These are phyloP conservation scores for Sistotremastrum suecicum DNA, from an alignment of 768 basidiomycete genomes.

Conservation along the genomic window DNA sequence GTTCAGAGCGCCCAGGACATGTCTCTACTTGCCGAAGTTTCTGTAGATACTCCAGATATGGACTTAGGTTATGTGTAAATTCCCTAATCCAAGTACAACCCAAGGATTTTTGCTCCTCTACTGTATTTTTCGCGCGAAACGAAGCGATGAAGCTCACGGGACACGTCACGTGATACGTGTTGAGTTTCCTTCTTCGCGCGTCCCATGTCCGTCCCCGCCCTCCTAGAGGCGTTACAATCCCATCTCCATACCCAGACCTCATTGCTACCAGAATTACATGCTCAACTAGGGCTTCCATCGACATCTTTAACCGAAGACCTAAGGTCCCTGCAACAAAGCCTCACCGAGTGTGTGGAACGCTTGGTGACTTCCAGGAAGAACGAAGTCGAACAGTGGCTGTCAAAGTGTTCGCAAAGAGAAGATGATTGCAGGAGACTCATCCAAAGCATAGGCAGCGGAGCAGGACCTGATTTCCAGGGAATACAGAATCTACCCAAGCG, in stretches of 20 bases:
- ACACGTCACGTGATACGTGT: too few relatives aligned
- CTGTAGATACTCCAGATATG: too few relatives aligned
- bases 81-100: too few relatives aligned
- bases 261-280: slow-evolving; percentile 67
- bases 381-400: slow-evolving; percentile 67
- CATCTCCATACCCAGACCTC: slow-evolving; percentile 74
- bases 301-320: slow-evolving; percentile 76
- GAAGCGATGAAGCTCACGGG: too few relatives aligned
- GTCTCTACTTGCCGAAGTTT: too few relatives aligned
- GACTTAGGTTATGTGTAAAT: too few relatives aligned
- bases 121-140: too few relatives aligned
- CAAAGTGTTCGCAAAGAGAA: slow-evolving; percentile 48
- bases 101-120: too few relatives aligned
- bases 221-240: slow-evolving; percentile 64
- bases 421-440: slow-evolving; percentile 51
- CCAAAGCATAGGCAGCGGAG: slow-evolving; percentile 55
- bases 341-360: slow-evolving; percentile 60
- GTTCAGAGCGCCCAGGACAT: too few relatives aligned
- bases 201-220: slow-evolving; percentile 6
- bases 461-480: slow-evolving; percentile 60
- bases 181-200: too few relatives aligned
- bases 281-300: slow-evolving; percentile 69
- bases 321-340: slow-evolving; percentile 52
- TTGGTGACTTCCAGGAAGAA: slow-evolving; percentile 55
- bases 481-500: slow-evolving; percentile 44